Evolutionary conservation across 129 eudicot species (phyloP), one percentile per base, ranked within the genome.

Genomic region (Centella asiatica): DNA sequence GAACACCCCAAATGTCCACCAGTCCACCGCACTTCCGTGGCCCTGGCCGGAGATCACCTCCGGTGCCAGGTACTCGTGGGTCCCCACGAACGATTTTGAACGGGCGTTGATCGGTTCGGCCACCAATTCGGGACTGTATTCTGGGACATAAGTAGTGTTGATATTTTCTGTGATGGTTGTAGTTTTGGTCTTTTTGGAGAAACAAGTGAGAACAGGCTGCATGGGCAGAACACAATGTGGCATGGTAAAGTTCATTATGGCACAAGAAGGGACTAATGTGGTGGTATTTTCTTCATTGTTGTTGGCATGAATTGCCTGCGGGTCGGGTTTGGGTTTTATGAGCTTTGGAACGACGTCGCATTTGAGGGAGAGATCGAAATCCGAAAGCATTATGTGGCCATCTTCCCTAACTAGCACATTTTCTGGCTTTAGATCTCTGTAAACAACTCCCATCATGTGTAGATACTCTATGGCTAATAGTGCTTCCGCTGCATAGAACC

Each of bases 1-100:
- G 66, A 86, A 86, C 72, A 86, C 82, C 68, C 95, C 95, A 20
- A 82, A 68, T 7, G 95, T 82, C 95, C 95, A 86, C 95, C 95
- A 86, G 52, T 86, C 95, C 13, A 86, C 95, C 0, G 86, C 86
- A 39, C 95, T 82, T 22, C 95, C 95, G 11, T 86, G 95, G 1
- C 95, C 95, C 14, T 77, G 84, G 26, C 95, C 95, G 1, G 89
- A 79, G 17, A 86, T 77, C 48, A 86, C 95, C 71, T 86, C 95
- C 4, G 95, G 95, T 22, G 95, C 89, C 59, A 85, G 44, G 80
- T 85, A 85, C 69, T 85, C 95, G 46, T 85, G 95, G 59, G 95
- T 85, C 48, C 95, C 95, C 1, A 86, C 89, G 19, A 86, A 86
- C 22, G 95, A 86, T 67, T 78, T 82, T 24, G 95, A 86, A 53